phyloP scores from a whole-genome alignment of 192 early-diverging fungal genomes.

The Mortierella claussenii region DNA sequence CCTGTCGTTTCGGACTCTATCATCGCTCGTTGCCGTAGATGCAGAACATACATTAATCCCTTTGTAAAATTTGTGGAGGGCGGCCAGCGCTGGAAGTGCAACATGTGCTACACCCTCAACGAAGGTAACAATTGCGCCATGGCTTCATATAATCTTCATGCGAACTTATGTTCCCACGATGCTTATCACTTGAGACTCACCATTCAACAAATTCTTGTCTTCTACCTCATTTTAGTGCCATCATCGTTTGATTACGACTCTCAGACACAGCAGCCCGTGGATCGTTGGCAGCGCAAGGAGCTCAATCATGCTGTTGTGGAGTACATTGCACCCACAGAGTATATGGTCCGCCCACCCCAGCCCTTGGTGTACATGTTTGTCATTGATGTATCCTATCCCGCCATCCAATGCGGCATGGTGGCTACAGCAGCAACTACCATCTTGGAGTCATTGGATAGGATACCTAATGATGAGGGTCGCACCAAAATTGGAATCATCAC shows the following conservation, averaged over 20 bases:
- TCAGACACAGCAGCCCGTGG: conserved; percentile 78
- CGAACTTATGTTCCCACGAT: no score
- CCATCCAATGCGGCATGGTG: conserved; percentile 82
- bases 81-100: conserved; percentile 96
- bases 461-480: conserved; percentile 90
- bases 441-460: conserved; percentile 80
- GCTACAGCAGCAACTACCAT: conserved; percentile 85
- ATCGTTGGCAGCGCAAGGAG: conserved; percentile 91
- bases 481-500: conserved; percentile 92
- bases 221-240: conserved; percentile 60
- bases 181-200: no score
- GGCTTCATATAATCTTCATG: no score
- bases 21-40: conserved; percentile 94
- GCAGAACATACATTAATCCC: conserved; percentile 97
- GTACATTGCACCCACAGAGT: conserved; percentile 96
- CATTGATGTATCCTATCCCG: conserved; percentile 93
- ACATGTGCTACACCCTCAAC: conserved; percentile 87
- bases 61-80: conserved; percentile 96
- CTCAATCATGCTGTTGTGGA: conserved; percentile 92
- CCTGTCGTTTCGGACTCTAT: conserved; percentile 89
- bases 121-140: no score
- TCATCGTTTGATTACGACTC: conserved; percentile 81
- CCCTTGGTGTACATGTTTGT: conserved; percentile 93
- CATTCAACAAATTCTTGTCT: no score
- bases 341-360: conserved; percentile 98